Percentiles rank a stretch among this genome's conserved stretches.
Conservation (phyloP, 2,329 filamentous ascomycete species). For the Colletotrichum tofieldiae region DNA sequence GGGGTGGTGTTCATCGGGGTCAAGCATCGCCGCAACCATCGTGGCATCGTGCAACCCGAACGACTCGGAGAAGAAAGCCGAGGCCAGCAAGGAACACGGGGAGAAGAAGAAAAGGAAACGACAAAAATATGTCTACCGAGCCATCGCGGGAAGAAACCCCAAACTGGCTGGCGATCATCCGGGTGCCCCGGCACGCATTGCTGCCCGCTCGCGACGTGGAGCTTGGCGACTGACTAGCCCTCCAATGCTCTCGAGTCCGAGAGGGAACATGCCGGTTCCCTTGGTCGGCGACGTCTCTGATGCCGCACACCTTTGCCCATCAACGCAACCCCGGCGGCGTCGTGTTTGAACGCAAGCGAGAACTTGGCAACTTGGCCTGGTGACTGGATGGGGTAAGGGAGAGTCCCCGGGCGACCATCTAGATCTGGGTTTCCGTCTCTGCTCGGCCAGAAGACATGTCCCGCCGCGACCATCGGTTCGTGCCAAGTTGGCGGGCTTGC, state of each 20-base stretch:
- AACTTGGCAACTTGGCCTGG: neutral
- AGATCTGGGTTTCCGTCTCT: neutral
- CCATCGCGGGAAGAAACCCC: conserved; percentile 3
- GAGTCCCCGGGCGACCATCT: too few species aligned
- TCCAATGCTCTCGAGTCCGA: neutral
- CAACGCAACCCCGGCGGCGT: neutral
- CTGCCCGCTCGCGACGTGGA: conserved; percentile 13
- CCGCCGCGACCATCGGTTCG: conserved; percentile 35
- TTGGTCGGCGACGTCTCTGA: neutral
- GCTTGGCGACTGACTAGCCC: conserved; percentile 22
- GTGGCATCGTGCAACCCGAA: neutral
- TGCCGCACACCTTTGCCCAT: neutral
- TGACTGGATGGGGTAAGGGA: neutral
- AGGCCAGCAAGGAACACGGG: neutral
- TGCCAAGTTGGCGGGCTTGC: conserved; percentile 12
- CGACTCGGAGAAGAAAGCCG: neutral
- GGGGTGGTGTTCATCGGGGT: neutral
- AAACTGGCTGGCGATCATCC: conserved; percentile 8
- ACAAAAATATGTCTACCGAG: neutral
- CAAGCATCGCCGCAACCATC: neutral
- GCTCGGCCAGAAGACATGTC: neutral
- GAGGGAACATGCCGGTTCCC: conserved; percentile 33
- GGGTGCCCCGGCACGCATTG: conserved; percentile 13
- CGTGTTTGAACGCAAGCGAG: neutral
- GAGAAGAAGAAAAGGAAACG: too few species aligned